These are phyloP conservation scores for Castanea crenata DNA, from an alignment of 306 rosid genomes.

Conservation along the genomic window DNA sequence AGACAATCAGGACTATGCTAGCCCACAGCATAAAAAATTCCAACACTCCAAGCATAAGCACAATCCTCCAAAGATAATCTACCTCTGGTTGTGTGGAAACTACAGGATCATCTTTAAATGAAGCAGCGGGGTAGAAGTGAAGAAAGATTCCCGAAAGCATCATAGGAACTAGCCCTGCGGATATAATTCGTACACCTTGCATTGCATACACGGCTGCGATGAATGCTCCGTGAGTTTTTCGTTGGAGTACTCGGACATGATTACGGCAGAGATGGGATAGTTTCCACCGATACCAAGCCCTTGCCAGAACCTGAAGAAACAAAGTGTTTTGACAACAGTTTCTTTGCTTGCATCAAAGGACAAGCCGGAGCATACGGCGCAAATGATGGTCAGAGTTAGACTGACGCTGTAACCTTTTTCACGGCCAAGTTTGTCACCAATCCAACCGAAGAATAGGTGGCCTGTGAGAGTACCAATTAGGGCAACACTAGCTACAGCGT, in stretches of 20 bases:
- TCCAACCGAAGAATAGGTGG: conserved; percentile 59
- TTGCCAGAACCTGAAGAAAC: conserved; percentile 81
- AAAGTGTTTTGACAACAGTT: conserved; percentile 52
- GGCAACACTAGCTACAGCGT: conserved; percentile 47
- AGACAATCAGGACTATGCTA: too few species aligned
- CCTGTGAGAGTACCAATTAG: conserved; percentile 58
- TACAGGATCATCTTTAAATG: not conserved
- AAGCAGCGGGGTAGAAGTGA: not conserved
- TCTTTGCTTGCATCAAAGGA: not conserved
- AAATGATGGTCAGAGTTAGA: conserved; percentile 51
- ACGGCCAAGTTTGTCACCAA: conserved; percentile 67
- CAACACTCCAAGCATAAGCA: too few species aligned
- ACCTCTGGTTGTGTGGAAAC: too few species aligned
- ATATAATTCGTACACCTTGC: conserved; percentile 73
- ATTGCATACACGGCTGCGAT: conserved; percentile 75
- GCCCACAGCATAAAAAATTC: too few species aligned
- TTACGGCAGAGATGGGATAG: conserved; percentile 75
- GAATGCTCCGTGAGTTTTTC: conserved; percentile 67
- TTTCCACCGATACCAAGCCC: conserved; percentile 86
- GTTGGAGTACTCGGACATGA: conserved; percentile 82
- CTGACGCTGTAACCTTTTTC: conserved; percentile 64
- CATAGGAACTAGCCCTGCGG: conserved; percentile 63
- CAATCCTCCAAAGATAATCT: too few species aligned
- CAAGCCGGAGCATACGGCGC: conserved; percentile 57
- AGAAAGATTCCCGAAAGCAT: conserved; percentile 29